Percentiles rank a stretch among this genome's conserved stretches.
These are phyloP conservation scores for Verticillium albo-atrum DNA, from an alignment of 2,329 filamentous ascomycete species.

Conservation along the genomic window DNA sequence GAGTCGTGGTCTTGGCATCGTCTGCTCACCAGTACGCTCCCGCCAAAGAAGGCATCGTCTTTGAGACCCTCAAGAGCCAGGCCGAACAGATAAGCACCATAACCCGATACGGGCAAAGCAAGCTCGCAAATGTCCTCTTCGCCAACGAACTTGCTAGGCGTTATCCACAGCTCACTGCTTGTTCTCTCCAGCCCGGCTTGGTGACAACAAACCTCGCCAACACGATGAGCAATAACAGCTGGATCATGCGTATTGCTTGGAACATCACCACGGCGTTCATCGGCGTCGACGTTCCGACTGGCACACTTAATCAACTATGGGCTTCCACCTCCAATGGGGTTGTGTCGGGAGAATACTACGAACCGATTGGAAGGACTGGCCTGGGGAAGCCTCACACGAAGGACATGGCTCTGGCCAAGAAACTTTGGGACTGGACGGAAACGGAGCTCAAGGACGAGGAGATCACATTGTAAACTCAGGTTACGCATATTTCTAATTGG, in stretches of 20 bases:
- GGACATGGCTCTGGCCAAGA: constrained; percentile 5
- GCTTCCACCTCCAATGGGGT: constrained; percentile 18
- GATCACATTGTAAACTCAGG: background rate
- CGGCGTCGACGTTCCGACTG: constrained; percentile 2
- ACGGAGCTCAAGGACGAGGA: constrained; percentile 15
- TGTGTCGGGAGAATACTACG: constrained; percentile 25
- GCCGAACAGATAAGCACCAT: constrained; percentile 21
- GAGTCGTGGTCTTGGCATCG: constrained; percentile 21
- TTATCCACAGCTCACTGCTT: constrained; percentile 33
- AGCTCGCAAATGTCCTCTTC: constrained; percentile 43
- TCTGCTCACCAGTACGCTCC: constrained; percentile 13
- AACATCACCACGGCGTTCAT: background rate
- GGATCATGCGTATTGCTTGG: background rate
- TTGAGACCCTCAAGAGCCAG: constrained; percentile 20
- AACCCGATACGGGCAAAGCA: constrained; percentile 45
- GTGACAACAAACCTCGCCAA: constrained; percentile 18
- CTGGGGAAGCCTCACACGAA: constrained; percentile 10
- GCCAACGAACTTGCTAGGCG: constrained; percentile 38
- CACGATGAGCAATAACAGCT: constrained; percentile 2
- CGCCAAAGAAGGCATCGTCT: constrained; percentile 20
- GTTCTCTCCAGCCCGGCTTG: constrained; percentile 45
- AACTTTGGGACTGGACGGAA: constrained; percentile 30
- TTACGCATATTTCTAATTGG: too few species aligned
- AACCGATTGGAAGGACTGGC: constrained; percentile 21
- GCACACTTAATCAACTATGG: constrained; percentile 24